A percentile compares a stretch with the other conserved stretches of the same genome.
Conservation (phyloP, 345 rosid genomes). For the Adansonia digitata region DNA sequence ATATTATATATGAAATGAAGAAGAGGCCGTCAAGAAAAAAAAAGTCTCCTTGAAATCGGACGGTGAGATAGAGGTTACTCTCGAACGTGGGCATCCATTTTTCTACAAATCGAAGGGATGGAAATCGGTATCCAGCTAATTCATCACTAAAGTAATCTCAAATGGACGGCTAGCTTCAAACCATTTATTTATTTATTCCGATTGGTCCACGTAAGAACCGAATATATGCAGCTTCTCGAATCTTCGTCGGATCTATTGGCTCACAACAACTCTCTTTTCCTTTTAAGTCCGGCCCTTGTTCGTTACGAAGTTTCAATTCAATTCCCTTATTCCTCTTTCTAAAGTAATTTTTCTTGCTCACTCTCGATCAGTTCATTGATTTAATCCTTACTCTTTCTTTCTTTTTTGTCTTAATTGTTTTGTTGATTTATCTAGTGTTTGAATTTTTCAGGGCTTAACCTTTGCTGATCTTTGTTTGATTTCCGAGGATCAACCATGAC, state of each 20-base stretch:
- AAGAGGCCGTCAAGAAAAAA: neutral
- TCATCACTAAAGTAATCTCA: neutral
- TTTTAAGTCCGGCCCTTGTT: neutral
- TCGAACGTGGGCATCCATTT: neutral
- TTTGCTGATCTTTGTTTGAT: neutral
- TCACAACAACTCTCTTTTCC: neutral
- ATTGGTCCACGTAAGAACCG: no score
- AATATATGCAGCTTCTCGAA: neutral
- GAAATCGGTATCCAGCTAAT: neutral
- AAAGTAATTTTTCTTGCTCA: neutral
- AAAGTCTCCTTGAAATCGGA: neutral
- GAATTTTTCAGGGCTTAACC: constrained; percentile 20
- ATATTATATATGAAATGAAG: no score
- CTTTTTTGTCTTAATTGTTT: neutral
- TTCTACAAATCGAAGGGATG: neutral
- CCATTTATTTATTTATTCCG: neutral
- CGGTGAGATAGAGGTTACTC: neutral
- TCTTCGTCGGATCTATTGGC: neutral
- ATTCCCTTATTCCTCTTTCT: neutral
- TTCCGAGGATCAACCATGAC: constrained; percentile 36
- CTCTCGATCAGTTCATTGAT: neutral
- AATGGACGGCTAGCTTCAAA: no score
- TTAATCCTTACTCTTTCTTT: neutral
- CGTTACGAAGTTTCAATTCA: neutral
- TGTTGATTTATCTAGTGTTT: neutral